A percentile compares a stretch with the other conserved stretches of the same genome.
Evolutionary conservation across 768 basidiomycete genomes (phyloP).

Genomic region (Mycena olivaceomarginata): DNA sequence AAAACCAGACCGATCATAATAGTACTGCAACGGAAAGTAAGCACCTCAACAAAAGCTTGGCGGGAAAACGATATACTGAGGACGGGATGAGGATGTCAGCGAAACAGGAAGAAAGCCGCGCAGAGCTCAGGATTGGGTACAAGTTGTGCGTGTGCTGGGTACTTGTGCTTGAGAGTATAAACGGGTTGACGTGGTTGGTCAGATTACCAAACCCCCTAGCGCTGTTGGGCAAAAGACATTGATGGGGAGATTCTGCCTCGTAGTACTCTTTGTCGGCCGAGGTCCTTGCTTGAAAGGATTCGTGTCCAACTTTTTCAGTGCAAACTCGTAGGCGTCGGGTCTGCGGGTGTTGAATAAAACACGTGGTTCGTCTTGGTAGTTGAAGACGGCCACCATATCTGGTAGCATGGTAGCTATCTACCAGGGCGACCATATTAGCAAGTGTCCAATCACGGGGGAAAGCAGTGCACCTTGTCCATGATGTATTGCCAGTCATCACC

Average conservation of each 20-base stretch:
- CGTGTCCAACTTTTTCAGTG: not conserved
- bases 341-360: constrained; percentile 8
- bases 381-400: not conserved
- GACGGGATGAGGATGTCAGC: constrained; percentile 8
- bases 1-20: constrained; percentile 2
- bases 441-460: not conserved
- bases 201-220: not conserved
- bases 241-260: not conserved
- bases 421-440: not conserved
- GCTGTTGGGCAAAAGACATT: constrained; percentile 7
- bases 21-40: not conserved
- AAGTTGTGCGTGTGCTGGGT: constrained; percentile 20
- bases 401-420: not conserved
- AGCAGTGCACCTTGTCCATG: not conserved
- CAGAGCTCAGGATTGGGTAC: constrained; percentile 18
- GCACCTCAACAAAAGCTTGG: not conserved
- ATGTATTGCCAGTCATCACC: not conserved
- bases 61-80: not conserved
- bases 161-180: constrained; percentile 14
- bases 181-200: constrained; percentile 6
- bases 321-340: constrained; percentile 3
- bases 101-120: constrained; percentile 8
- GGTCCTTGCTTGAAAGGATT: constrained; percentile 5
- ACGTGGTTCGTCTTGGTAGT: constrained; percentile 3
- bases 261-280: constrained; percentile 17